A percentile compares a stretch with the other conserved stretches of the same genome.
Conservation (phyloP, 108 stramenopile genomes). For the Heterococcus sp. region DNA sequence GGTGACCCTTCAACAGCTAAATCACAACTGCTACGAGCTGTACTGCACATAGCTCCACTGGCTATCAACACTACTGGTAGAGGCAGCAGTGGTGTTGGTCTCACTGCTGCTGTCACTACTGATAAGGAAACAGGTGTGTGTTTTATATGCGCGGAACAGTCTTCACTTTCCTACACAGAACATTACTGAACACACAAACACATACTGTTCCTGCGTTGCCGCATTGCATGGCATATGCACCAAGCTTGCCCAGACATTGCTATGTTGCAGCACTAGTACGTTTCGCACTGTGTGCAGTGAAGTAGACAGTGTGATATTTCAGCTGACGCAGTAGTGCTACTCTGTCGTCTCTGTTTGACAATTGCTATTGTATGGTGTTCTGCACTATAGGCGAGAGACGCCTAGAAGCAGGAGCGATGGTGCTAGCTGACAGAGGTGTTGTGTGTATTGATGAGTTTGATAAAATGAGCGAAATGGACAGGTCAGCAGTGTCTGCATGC, state of each 20-base stretch:
- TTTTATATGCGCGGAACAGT: background rate
- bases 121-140: slow-evolving; percentile 73
- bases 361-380: too few relatives aligned
- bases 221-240: too few relatives aligned
- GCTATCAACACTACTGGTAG: slow-evolving; percentile 69
- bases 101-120: slow-evolving; percentile 96
- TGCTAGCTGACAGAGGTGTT: slow-evolving; percentile 92
- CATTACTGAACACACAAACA: background rate
- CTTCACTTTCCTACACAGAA: background rate
- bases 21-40: slow-evolving; percentile 88
- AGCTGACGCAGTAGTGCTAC: too few relatives aligned
- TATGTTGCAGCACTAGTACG: too few relatives aligned
- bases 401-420: slow-evolving; percentile 99
- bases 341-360: too few relatives aligned
- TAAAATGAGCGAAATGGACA: slow-evolving; percentile 62
- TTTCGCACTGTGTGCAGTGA: background rate
- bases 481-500: slow-evolving; percentile 96
- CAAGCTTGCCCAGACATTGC: too few relatives aligned
- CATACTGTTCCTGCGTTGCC: too few relatives aligned
- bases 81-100: slow-evolving; percentile 95
- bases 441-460: slow-evolving; percentile 97
- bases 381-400: slow-evolving; percentile 89
- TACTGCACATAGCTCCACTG: slow-evolving; percentile 89
- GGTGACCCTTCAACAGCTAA: slow-evolving; percentile 99
- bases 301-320: too few relatives aligned